Evolutionary conservation across 1,284 basidiomycete species (phyloP).

Genomic region (Rhodotorula sp.): DNA sequence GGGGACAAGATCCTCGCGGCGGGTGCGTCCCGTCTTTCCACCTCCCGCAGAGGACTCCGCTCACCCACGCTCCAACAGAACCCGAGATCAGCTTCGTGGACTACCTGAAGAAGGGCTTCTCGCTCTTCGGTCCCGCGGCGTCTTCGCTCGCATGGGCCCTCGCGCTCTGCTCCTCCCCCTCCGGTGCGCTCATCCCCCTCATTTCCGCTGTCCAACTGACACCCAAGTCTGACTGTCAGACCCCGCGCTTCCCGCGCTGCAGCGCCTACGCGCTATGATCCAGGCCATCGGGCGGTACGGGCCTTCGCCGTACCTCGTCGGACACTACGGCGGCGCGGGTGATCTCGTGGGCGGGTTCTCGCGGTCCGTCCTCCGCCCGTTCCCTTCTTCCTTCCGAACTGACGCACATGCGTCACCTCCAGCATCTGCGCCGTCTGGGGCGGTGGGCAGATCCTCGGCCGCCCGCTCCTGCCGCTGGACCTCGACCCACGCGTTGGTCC

Average conservation of each 20-base stretch:
- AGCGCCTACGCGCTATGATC: constrained; percentile 70
- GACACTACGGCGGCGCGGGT: constrained; percentile 89
- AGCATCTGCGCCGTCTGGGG: constrained; percentile 82
- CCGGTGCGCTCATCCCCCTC: constrained; percentile 19
- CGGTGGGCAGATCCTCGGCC: constrained; percentile 80
- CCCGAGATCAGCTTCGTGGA: constrained; percentile 54
- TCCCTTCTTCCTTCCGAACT: neutral
- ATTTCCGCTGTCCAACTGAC: neutral
- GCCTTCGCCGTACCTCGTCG: constrained; percentile 83
- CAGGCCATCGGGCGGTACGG: constrained; percentile 84
- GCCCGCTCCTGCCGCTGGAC: constrained; percentile 56
- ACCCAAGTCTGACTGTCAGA: constrained; percentile 7
- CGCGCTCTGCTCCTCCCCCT: constrained; percentile 46
- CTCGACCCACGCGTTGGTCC: constrained; percentile 31
- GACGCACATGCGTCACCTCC: neutral
- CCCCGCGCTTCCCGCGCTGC: constrained; percentile 58
- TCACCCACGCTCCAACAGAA: constrained; percentile 56
- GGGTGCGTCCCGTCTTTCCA: constrained; percentile 5
- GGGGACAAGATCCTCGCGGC: constrained; percentile 50
- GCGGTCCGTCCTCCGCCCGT: constrained; percentile 50
- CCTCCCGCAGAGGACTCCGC: neutral
- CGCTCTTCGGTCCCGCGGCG: constrained; percentile 20
- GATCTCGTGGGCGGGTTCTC: constrained; percentile 94
- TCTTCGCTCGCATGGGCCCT: constrained; percentile 46
- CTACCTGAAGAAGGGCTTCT: constrained; percentile 27